Evolutionary conservation across 2,329 filamentous ascomycete species (phyloP), one percentile per base, ranked within the genome.

Genomic region (Rhinocladiella mackenziei): DNA sequence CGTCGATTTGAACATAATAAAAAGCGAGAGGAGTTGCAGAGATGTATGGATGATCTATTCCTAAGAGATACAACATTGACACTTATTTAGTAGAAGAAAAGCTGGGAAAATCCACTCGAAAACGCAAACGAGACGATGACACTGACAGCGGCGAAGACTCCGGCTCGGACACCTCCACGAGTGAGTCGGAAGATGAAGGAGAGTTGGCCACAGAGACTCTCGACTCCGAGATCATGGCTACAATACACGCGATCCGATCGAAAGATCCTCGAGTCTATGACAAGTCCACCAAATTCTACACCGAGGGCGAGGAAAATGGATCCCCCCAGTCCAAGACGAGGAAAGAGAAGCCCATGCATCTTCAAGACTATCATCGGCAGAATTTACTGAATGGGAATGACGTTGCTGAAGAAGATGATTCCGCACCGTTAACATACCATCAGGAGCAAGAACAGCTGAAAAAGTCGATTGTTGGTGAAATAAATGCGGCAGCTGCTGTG

Each of bases 241-340:
- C 89, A 0, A 74, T 98, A 15, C 76, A 86, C 53, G 92, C 92
- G 30, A 89, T 98, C 60, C 82, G 83, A 57, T 84, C 78, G 59
- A 97, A 94, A 64, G 92, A 98, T 59, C 92, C 92, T 19, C 77
- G 86, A 39, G 81, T 98, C 38, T 96, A 96, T 71, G 86, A 97
- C 65, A 76, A 80, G 50, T 76, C 82, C 23, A 75, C 76, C 53
- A 88, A 77, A 13, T 97, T 97, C 69, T 96, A 89, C 67, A 71
- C 73, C 29, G 72, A 81, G 9, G 69, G 78, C 44, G 78, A 84
- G 3, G 76, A 78, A 17, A 74, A 76, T 2, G 62, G 64, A 15
- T 52, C 57, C 10, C 52, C 59, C 4, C 54, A 54, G 5, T 51
- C 45, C 9, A 53, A 64, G 49, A 67, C 71, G 30, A 82, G 83